phyloP scores from a whole-genome alignment of 306 rosid species.

The Boehmeria nivea region DNA sequence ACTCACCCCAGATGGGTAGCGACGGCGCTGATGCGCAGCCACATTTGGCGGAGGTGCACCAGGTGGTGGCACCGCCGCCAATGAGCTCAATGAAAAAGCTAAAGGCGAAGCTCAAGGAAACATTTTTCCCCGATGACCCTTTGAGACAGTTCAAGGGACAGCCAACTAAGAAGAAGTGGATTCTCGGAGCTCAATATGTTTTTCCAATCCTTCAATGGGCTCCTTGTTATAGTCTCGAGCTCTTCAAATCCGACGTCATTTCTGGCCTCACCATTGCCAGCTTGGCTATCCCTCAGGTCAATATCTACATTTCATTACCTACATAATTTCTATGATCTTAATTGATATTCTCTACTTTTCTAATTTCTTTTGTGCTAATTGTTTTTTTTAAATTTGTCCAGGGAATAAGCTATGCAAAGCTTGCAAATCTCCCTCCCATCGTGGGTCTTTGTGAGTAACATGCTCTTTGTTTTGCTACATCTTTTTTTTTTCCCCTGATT shows the following conservation, averaged over 20 bases:
- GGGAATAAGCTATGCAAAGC: constrained; percentile 92
- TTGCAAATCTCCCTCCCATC: constrained; percentile 86
- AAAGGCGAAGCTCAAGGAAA: constrained; percentile 60
- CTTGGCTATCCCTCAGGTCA: constrained; percentile 84
- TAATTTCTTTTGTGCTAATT: too few species aligned
- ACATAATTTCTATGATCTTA: too few species aligned
- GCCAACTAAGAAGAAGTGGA: constrained; percentile 34
- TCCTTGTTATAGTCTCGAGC: constrained; percentile 53
- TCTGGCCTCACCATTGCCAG: constrained; percentile 98
- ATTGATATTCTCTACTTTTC: too few species aligned
- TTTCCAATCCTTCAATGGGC: constrained; percentile 91
- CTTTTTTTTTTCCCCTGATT: too few species aligned
- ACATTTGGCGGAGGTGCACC: too few species aligned
- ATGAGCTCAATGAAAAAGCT: constrained; percentile 48
- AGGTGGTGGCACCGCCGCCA: constrained; percentile 69
- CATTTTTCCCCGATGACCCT: constrained; percentile 92
- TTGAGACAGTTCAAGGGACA: constrained; percentile 84
- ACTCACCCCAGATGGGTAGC: too few species aligned
- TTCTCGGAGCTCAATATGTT: constrained; percentile 68
- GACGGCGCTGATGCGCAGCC: too few species aligned
- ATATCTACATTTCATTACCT: too few species aligned
- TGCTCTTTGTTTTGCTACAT: too few species aligned
- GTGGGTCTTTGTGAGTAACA: constrained; percentile 91
- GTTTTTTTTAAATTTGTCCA: too few species aligned
- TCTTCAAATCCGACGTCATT: constrained; percentile 83